A percentile compares a stretch with the other conserved stretches of the same genome.
Evolutionary conservation across 2,329 filamentous ascomycete genomes (phyloP).

Genomic region (Fusarium coffeatum): DNA sequence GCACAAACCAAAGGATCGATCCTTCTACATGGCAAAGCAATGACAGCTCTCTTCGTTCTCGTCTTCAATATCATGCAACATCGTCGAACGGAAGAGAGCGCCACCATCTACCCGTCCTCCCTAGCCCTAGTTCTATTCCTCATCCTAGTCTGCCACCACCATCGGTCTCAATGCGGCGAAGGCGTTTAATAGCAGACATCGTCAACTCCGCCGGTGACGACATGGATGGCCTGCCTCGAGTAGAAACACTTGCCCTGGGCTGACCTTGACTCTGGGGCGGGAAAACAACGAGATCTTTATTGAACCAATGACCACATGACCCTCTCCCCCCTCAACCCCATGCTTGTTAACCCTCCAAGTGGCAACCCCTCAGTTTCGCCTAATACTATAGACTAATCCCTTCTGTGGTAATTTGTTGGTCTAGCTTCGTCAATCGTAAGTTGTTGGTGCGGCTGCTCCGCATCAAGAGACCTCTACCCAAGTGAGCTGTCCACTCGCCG

Average conservation of each 20-base stretch:
- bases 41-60: background rate
- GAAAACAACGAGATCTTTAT: background rate
- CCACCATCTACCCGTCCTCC: conserved; percentile 5
- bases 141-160: conserved; percentile 1
- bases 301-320: conserved; percentile 20
- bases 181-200: conserved; percentile 9
- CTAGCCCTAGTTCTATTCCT: background rate
- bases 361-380: background rate
- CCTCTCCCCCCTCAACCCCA: conserved; percentile 1
- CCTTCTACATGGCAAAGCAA: background rate
- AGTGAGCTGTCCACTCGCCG: conserved; percentile 5
- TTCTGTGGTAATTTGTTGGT: background rate
- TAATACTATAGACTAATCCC: background rate
- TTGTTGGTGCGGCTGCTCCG: conserved; percentile 35
- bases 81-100: background rate
- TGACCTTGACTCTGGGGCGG: background rate
- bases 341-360: conserved; percentile 6
- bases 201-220: conserved; percentile 18
- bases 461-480: conserved; percentile 15
- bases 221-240: background rate
- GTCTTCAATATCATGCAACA: background rate
- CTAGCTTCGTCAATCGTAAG: conserved; percentile 5
- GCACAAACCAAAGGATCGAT: background rate
- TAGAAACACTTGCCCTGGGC: background rate
- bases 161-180: conserved; percentile 15